Evolutionary conservation across 148 eudicot species (phyloP), one percentile per base, ranked within the genome.

Genomic region (Fagopyrum homotropicum): DNA sequence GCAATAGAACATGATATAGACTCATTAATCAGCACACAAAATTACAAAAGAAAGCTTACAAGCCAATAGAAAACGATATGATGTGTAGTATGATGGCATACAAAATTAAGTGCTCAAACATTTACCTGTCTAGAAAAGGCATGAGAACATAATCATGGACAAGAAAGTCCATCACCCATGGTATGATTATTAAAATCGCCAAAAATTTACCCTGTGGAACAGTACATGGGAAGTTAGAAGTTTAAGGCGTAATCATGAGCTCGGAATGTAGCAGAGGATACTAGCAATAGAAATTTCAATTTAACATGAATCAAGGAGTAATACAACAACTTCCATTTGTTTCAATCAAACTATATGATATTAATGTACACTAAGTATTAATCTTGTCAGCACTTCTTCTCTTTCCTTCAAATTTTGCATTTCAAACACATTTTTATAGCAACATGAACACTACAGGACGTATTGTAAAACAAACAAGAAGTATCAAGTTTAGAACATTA

Each of bases 81-180:
- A 12, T 26, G 19, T 61, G 69, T 63, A 9, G 63, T 7, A 29
- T 63, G 69, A 10, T 63, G 4, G 69, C 11, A 29, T 14, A 61
- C 44, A 59, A 43, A 83, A 75, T 74, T 72, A 60, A 1, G 22
- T 66, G 9, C 40, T 52, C 14, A 55, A 73, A 22, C 50, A 64
- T n/a, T 82, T 86, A 92, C 99, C 98, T 96, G 85, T 96, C 99
- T 72, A 96, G 82, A 72, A 96, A 96, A 77, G 99, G 99, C 99
- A 96, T 82, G 77, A 96, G 90, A 76, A 85, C 93, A 80, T 83
- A 96, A 77, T 96, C 99, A 80, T 90, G 99, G 74, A 88, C 97
- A 80, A 96, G 83, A 88, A 89, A 89, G 82, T 96, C 99, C 88
- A 90, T 47, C 9, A 88, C 83, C 89, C 89, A 90, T 45, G 99